Evolutionary conservation across 306 rosid genomes (phyloP).

Genomic region (Senna siamea): DNA sequence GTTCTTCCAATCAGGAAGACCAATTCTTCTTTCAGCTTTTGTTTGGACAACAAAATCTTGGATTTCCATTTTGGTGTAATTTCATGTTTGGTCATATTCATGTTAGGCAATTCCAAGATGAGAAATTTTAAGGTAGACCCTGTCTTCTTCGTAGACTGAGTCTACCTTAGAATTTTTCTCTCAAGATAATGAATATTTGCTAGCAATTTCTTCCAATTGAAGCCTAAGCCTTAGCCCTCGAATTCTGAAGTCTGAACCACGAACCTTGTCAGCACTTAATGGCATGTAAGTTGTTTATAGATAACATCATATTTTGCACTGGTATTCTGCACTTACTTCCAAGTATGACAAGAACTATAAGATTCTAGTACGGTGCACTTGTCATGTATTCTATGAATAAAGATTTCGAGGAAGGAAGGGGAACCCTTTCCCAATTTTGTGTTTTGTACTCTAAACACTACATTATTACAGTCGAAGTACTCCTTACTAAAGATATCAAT

Average conservation of each 20-base stretch:
- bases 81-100: too few species aligned
- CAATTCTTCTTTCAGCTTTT: background rate
- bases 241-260: background rate
- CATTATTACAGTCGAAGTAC: background rate
- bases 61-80: too few species aligned
- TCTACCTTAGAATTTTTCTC: background rate
- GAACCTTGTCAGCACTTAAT: background rate
- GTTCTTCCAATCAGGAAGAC: background rate
- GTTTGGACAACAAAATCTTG: background rate
- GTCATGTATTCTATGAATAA: background rate
- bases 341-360: background rate
- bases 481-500: background rate
- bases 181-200: background rate
- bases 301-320: background rate
- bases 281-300: background rate
- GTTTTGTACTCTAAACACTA: background rate
- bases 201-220: background rate
- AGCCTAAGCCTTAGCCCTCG: background rate
- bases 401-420: slow-evolving; percentile 1
- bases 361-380: background rate
- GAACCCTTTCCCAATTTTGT: background rate
- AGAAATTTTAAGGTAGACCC: background rate
- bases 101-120: background rate
- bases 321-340: background rate
- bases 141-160: background rate